Base-by-base conservation (phyloP, 2,329 filamentous ascomycete species). In the Arthrobotrys sphaeroides region DNA sequence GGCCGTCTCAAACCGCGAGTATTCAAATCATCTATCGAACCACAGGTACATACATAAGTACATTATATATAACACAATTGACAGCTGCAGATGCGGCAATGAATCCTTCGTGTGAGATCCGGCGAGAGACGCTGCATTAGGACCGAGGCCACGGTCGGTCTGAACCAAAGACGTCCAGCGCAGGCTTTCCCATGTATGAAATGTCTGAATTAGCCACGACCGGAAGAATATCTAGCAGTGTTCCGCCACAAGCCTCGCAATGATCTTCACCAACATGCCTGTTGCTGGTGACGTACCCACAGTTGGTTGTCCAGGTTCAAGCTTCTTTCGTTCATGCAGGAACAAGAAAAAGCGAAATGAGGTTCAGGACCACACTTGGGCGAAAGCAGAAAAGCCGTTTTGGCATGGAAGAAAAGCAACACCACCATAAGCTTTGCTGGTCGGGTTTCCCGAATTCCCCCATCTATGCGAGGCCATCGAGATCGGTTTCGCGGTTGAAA, bases 281-380 rank as follows among this genome's bases (percentile, higher is more conserved):
- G 61, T 65, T 28, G 31, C 57, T 73, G 61, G n/a, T 73, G 69
- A 73, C 69, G 69, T 73, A 73, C 24, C 33, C 43, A 55, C 31
- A 36, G 18, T 65, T 72, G 42, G n/a, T 51, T 36, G 43, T 26
- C 51, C 55, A 24, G 33, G 49, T 45, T 33, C 33, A 65, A 49
- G 40, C 60, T 51, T 73, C 51, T 42, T 62, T 73, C 68, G 60
- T 42, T 73, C 69, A 73, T 73, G 69, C 69, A 73, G 69, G 69
- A 73, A 73, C 69, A 22, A 61, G 42, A 73, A 73, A 61, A 36
- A 45, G 69, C 69, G 69, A 73, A 73, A 73, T 73, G 69, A 73
- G 69, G 36, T 61, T 66, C 59, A 64, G 66, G 69, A 66, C 59
- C 24, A 43, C 43, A 33, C 55, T 13, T 26, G 26, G 53, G 47